These are phyloP conservation scores for Physcomitrium patens DNA, from an alignment of 225 moss, liverwort and hornwort genomes.

Conservation along the genomic window DNA sequence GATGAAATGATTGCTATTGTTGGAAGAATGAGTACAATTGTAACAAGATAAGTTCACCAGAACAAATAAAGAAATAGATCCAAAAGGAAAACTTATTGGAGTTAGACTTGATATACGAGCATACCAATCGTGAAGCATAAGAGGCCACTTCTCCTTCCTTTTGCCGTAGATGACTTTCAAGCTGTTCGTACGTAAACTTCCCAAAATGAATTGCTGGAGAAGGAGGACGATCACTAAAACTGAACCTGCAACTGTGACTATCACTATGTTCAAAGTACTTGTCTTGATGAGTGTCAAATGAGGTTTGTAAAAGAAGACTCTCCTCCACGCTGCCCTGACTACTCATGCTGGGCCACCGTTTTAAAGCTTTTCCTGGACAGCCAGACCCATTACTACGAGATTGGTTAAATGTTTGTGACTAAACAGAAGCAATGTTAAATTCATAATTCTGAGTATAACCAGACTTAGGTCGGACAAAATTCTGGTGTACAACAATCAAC, in stretches of 20 bases:
- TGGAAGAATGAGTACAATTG: constrained; percentile 2
- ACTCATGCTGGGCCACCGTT: constrained; percentile 75
- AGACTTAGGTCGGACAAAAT: not conserved
- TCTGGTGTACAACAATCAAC: not conserved
- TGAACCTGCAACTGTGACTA: constrained; percentile 75
- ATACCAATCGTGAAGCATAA: constrained; percentile 90
- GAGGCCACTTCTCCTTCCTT: constrained; percentile 97
- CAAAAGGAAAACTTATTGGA: constrained; percentile 11
- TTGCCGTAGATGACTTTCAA: constrained; percentile 83
- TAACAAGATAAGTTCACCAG: constrained; percentile 9
- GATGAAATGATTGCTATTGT: not conserved
- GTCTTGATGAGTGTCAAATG: constrained; percentile 66
- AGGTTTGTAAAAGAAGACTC: constrained; percentile 66
- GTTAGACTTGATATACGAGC: constrained; percentile 23
- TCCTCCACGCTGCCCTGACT: constrained; percentile 90
- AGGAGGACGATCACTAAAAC: constrained; percentile 92
- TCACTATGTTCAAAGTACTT: constrained; percentile 61
- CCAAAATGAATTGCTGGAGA: constrained; percentile 82
- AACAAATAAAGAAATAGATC: constrained; percentile 12
- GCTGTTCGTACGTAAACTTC: constrained; percentile 82
- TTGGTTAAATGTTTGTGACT: constrained; percentile 19
- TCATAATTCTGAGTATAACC: not conserved
- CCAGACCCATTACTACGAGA: constrained; percentile 11
- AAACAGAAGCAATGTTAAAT: constrained; percentile 5
- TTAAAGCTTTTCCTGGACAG: constrained; percentile 62